Base-by-base conservation (phyloP, 108 stramenopile genomes). In the Pseudonitzschia delicatissima region DNA sequence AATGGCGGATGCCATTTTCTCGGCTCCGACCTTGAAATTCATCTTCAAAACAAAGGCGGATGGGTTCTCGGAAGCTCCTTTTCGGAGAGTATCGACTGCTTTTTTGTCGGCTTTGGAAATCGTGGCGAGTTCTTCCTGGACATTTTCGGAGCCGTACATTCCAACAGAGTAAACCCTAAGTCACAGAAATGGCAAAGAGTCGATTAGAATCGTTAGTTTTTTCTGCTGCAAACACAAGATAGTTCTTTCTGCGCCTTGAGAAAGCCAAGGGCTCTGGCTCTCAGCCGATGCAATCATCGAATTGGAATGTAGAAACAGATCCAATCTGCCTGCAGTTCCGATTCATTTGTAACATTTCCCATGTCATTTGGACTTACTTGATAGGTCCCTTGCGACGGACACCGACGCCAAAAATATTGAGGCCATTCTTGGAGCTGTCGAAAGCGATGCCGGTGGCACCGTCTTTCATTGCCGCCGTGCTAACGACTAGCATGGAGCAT, bases 21-120 rank as follows among this genome's bases (percentile, higher is more conserved):
- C 88, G 28, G 91, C 86, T 21, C 87, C 85, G 18, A 92, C 91
- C 67, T 87, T 87, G 74, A 92, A 88, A 70, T 87, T 87, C 88
- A 92, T 92, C 62, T 86, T 77, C 61, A 82, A 42, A 25, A 80
- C 53, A 71, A 80, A 86, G 21, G 89, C 76, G n/a, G 74, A 74
- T 12, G 76, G 25, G 27, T 73, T 66, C 25, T 74, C 74, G 28
- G 86, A 68, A 26, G 84, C 71, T 9, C 84, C 73, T 17, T 68
- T 49, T n/a, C 87, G 67, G 15, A 91, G 83, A 33, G 81, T 53
- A 21, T 74, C 52, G 9, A 88, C 45, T 0, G 87, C 79, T 52
- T 64, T 28, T 37, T 74, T 79, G 18, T 78, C 72, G 47, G 82
- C 68, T 35, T 64, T 53, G 9, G 86, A 80, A 45, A 92, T 57